Base-by-base conservation (phyloP, 1,284 basidiomycete species). In the Trichosporon inkin region DNA sequence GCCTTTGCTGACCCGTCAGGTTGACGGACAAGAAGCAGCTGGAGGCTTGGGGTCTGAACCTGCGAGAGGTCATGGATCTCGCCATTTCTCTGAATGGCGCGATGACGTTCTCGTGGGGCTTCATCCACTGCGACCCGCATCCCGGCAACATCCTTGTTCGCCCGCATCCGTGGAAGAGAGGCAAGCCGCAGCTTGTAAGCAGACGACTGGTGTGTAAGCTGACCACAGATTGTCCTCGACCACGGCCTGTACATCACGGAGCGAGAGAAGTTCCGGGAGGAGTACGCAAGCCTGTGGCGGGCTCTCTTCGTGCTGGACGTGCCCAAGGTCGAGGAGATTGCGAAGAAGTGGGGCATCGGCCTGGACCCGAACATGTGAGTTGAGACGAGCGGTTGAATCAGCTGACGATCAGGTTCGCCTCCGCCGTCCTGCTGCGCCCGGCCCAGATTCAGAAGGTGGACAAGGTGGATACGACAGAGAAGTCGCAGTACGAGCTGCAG, bases 91-190 rank as follows among this genome's bases (percentile, higher is more conserved):
- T 85, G 16, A 90, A 90, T 84, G 85, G 89, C 22, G 88, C 90
- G 58, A 82, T 92, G 81, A 91, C 92, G 71, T 95, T 94, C 74
- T 84, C 84, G 62, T 94, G 88, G 88, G 91, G 91, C 6, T 92
- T 87, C 82, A 85, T 90, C 62, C 89, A 88, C 62, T 79, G 78
- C 57, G 79, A 80, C 69, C 86, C 87, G 1, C 79, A 84, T 67
- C 84, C 84, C 0, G 91, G 90, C 1, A 93, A 94, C 78, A 82
- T 94, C 62, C 84, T 95, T 68, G 83, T 93, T 35, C 85, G 91
- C 7, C 86, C 86, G 0, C 82, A 87, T 58, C 90, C 91, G 0
- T 68, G 73, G 0, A 79, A 83, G 34, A 83, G 83, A 0, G 78
- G 72, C 11, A 77, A 80, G n/a, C 85, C 89, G 0, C 89, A 94